phyloP scores from a whole-genome alignment of 495 filamentous ascomycete genomes.

The Aspergillus panamensis region DNA sequence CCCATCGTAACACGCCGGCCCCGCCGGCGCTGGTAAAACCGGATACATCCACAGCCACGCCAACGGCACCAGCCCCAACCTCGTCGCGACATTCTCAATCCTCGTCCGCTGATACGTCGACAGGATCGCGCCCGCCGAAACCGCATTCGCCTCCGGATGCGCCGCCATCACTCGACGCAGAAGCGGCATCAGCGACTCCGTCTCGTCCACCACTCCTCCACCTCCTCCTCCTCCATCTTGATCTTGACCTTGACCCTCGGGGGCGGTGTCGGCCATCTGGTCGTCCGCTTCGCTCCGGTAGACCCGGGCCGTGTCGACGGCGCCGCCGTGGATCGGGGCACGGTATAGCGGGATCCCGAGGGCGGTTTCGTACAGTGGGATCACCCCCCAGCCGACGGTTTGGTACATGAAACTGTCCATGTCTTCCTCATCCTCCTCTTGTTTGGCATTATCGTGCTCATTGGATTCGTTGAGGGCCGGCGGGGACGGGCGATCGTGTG shows the following conservation, averaged over 20 bases:
- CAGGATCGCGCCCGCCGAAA: constrained; percentile 88
- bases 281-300: constrained; percentile 25
- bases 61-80: constrained; percentile 74
- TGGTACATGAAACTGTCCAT: constrained; percentile 99
- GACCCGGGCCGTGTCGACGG: constrained; percentile 51
- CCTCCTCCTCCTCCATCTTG: too few species aligned
- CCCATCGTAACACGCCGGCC: constrained; percentile 15
- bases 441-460: background rate
- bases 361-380: constrained; percentile 78
- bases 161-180: constrained; percentile 55
- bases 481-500: background rate
- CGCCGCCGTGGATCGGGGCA: constrained; percentile 63
- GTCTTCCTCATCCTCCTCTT: constrained; percentile 20
- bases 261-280: constrained; percentile 14
- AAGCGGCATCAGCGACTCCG: constrained; percentile 76
- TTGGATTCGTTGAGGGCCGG: too few species aligned
- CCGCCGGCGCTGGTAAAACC: constrained; percentile 51
- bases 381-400: constrained; percentile 83
- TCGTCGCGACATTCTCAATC: constrained; percentile 78
- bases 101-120: constrained; percentile 93
- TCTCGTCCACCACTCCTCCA: constrained; percentile 63
- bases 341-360: constrained; percentile 79
- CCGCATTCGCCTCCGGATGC: constrained; percentile 76
- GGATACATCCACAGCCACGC: constrained; percentile 91
- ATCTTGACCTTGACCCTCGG: background rate